Conservation (phyloP, 2,329 filamentous ascomycete genomes). For the Cercospora citrullina region DNA sequence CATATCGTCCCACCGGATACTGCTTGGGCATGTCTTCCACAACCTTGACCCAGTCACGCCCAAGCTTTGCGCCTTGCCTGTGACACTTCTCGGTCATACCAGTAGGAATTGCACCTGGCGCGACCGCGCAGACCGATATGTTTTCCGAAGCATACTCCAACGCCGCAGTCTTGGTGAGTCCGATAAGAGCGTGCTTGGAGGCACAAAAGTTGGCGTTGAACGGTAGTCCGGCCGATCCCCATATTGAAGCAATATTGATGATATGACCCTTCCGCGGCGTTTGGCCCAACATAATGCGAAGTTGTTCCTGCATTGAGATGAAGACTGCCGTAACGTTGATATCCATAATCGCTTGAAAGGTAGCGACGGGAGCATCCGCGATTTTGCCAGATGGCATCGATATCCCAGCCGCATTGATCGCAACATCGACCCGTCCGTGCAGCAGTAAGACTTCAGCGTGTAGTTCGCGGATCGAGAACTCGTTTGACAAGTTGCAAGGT, state of each 20-base stretch:
- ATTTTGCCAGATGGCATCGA: neutral
- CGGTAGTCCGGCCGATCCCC: neutral
- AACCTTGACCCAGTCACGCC: neutral
- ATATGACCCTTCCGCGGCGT: neutral
- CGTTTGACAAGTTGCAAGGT: neutral
- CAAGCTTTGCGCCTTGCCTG: neutral
- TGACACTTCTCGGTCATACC: neutral
- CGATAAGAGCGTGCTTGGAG: neutral
- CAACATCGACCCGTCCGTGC: neutral
- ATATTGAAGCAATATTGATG: neutral
- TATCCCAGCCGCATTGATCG: neutral
- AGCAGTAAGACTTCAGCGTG: neutral
- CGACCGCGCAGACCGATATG: neutral
- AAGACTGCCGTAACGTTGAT: neutral
- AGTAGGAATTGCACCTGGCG: neutral
- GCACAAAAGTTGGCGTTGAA: neutral
- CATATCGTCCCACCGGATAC: neutral
- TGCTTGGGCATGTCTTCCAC: neutral
- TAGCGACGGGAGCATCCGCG: neutral
- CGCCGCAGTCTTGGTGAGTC: neutral
- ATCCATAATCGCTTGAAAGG: neutral
- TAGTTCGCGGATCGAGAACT: neutral
- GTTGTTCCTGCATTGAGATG: neutral
- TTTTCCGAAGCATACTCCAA: neutral
- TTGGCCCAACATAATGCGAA: neutral